These are phyloP conservation scores for Lodderomyces beijingensis DNA, from an alignment of 1,139 yeast genomes.

Conservation along the genomic window DNA sequence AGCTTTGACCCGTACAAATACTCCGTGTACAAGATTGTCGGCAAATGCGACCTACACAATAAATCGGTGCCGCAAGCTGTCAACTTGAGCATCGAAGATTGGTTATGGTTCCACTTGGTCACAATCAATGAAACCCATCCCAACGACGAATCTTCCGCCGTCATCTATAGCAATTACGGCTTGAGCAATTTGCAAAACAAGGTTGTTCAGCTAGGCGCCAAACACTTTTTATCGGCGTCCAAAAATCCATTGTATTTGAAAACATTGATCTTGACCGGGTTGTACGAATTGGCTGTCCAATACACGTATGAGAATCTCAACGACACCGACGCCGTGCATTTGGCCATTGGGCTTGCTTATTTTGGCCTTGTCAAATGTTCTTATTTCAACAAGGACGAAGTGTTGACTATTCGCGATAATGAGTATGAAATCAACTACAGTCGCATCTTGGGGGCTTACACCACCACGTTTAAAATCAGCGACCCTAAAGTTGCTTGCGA, in stretches of 20 bases:
- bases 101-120: slow-evolving; percentile 93
- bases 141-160: slow-evolving; percentile 28
- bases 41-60: slow-evolving; percentile 80
- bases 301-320: slow-evolving; percentile 57
- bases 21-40: slow-evolving; percentile 86
- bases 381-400: slow-evolving; percentile 25
- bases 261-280: slow-evolving; percentile 68
- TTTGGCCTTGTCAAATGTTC: slow-evolving; percentile 65
- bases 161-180: slow-evolving; percentile 68
- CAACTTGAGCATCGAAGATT: slow-evolving; percentile 83
- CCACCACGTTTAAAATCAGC: slow-evolving; percentile 74
- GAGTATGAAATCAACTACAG: slow-evolving; percentile 51
- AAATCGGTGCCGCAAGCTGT: slow-evolving; percentile 71
- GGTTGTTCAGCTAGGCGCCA: slow-evolving; percentile 68
- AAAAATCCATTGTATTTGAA: slow-evolving; percentile 75
- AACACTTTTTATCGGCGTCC: slow-evolving; percentile 56
- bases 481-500: slow-evolving; percentile 92
- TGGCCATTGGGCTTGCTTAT: slow-evolving; percentile 77
- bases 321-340: slow-evolving; percentile 87
- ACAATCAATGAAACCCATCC: slow-evolving; percentile 54
- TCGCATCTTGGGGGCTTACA: slow-evolving; percentile 63
- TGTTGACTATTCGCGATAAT: slow-evolving; percentile 30
- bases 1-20: slow-evolving; percentile 82
- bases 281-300: slow-evolving; percentile 78
- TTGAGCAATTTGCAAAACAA: slow-evolving; percentile 70